phyloP scores from a whole-genome alignment of 2,329 filamentous ascomycete species.

The Diaporthe citriasiana region DNA sequence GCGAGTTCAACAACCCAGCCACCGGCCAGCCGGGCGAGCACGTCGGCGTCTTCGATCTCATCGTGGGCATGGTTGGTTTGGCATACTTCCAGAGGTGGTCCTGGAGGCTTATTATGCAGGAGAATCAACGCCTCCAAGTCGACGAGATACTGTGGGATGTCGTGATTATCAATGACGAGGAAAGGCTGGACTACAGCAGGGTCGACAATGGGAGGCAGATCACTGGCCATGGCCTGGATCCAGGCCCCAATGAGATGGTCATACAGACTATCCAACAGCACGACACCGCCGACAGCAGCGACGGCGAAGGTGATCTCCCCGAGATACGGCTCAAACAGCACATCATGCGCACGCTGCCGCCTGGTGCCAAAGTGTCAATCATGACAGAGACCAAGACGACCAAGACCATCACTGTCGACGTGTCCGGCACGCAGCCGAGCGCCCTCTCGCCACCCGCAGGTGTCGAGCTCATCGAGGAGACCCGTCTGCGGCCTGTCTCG shows the following conservation, averaged over 20 bases:
- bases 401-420: constrained; percentile 75
- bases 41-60: constrained; percentile 72
- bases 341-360: constrained; percentile 67
- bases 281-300: constrained; percentile 47
- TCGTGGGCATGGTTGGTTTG: constrained; percentile 71
- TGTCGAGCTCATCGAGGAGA: constrained; percentile 70
- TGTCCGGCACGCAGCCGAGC: constrained; percentile 66
- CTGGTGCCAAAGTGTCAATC: constrained; percentile 71
- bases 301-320: constrained; percentile 60
- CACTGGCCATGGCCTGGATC: constrained; percentile 46
- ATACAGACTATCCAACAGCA: constrained; percentile 55
- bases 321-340: constrained; percentile 65
- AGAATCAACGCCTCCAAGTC: constrained; percentile 60
- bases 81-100: constrained; percentile 73
- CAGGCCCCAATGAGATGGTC: constrained; percentile 46
- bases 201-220: constrained; percentile 46
- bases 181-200: constrained; percentile 64
- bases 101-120: constrained; percentile 64
- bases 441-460: constrained; percentile 69
- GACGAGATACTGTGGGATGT: constrained; percentile 77
- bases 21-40: constrained; percentile 71
- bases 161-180: constrained; percentile 71
- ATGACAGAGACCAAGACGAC: constrained; percentile 71
- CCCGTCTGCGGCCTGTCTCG: constrained; percentile 53
- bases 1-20: constrained; percentile 74